Conservation (phyloP, 1,284 basidiomycete genomes). For the Caloboletus inedulis region DNA sequence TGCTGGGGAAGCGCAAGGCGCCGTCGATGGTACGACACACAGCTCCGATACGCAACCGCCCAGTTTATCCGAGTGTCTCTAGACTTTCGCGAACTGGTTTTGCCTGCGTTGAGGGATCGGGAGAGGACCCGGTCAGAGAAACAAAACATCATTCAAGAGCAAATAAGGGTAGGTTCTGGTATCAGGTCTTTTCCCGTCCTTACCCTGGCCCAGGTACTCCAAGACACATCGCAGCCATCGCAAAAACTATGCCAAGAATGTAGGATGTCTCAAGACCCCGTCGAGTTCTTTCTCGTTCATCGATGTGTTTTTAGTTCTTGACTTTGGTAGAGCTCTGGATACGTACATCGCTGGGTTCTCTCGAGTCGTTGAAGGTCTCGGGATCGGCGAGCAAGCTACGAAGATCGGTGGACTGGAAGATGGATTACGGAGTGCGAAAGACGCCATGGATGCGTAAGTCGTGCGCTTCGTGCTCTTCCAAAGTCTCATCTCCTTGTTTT, state of each 20-base stretch:
- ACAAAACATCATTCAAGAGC: conserved; percentile 15
- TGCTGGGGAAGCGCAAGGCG: conserved; percentile 20
- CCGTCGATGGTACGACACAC: conserved; percentile 16
- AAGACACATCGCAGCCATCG: conserved; percentile 16
- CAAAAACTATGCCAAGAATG: conserved; percentile 21
- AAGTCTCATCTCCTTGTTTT: conserved; percentile 2
- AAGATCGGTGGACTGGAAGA: conserved; percentile 8
- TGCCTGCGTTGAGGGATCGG: conserved; percentile 15
- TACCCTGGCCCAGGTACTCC: conserved; percentile 11
- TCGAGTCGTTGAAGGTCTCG: conserved; percentile 9
- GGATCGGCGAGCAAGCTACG: conserved; percentile 3
- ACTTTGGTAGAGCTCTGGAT: conserved; percentile 19
- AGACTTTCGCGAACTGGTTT: conserved; percentile 21
- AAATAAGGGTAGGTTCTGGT: conserved; percentile 8
- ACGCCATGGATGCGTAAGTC: conserved; percentile 18
- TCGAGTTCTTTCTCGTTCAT: neutral
- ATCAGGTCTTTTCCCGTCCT: neutral
- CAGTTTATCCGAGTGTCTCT: neutral
- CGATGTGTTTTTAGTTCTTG: conserved; percentile 5
- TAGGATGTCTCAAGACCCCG: neutral
- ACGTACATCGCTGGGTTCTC: conserved; percentile 19
- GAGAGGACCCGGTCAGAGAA: conserved; percentile 11
- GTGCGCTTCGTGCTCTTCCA: neutral
- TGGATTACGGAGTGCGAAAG: conserved; percentile 7
- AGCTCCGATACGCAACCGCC: accelerated